Base-by-base conservation (phyloP, 129 eudicot genomes). In the Artemisia annua region DNA sequence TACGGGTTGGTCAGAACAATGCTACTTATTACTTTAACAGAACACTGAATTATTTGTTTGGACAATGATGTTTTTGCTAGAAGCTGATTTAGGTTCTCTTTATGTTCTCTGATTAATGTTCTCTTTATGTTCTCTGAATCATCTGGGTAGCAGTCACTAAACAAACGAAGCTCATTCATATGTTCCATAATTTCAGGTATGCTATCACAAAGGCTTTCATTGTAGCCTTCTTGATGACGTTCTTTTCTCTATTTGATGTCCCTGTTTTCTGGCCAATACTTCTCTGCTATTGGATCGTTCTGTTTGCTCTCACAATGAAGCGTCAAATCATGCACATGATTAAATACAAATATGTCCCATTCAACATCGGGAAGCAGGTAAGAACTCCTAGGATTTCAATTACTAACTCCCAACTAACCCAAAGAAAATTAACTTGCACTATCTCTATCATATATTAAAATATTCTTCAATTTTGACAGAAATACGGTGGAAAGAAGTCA, bases 211-310 rank as follows among this genome's bases (percentile, higher is more conserved):
- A 87, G 78, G 92, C 88, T 69, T 84, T 84, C 82, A 78, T 80
- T 16, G 82, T 87, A 22, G 87, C 92, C 51, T 84, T 87, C 67
- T 15, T 81, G 63, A 66, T 87, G 86, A 84, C 92, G 9, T 87
- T 84, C 85, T 83, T 87, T 72, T 87, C 92, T 20, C 72, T 87
- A 52, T 82, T 84, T 77, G 92, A 87, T 55, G 92, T 87, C 32
- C 92, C 92, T 73, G 88, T 87, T 69, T 87, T 81, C 83, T 87
- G 92, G 88, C 88, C 92, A n/a, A 87, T 87, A 68, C 80, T 87
- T 7, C 84, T 84, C n/a, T 78, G 82, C 80, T 87, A 87, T 48
- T 87, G 92, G 92, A 51, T 84, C 14, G 87, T 87, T 63, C 80
- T 87, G 7, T 79, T 87, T 72, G 79, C 80, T 28, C 86, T 87